A percentile compares a stretch with the other conserved stretches of the same genome.
phyloP scores from a whole-genome alignment of 352 stramenopile genomes.

The Phytophthora meadii region DNA sequence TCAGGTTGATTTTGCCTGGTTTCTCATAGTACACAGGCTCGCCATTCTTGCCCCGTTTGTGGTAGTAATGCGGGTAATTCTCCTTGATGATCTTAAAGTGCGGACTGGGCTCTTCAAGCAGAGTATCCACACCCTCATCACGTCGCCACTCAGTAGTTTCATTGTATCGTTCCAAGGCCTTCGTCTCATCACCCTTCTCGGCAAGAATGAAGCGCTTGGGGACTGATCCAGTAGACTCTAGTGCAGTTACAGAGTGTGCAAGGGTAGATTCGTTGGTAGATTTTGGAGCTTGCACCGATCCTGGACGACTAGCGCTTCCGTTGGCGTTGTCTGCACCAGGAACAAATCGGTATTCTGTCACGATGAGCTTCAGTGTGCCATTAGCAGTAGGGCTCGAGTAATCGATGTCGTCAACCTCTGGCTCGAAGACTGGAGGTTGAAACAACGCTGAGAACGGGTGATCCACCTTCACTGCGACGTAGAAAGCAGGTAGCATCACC shows the following conservation, averaged over 20 bases:
- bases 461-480: constrained; percentile 76
- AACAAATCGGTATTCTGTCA: constrained; percentile 76
- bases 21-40: constrained; percentile 91
- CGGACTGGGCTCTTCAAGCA: constrained; percentile 70
- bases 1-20: constrained; percentile 87
- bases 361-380: constrained; percentile 75
- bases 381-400: constrained; percentile 26
- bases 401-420: constrained; percentile 29
- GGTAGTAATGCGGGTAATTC: constrained; percentile 93
- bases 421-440: constrained; percentile 40
- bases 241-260: constrained; percentile 31
- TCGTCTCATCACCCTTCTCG: constrained; percentile 78
- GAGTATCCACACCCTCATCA: constrained; percentile 80
- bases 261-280: constrained; percentile 4
- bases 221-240: constrained; percentile 43
- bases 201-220: constrained; percentile 76
- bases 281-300: constrained; percentile 12
- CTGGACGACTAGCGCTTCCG: constrained; percentile 29
- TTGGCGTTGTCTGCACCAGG: constrained; percentile 22
- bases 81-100: constrained; percentile 90
- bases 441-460: constrained; percentile 77
- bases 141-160: constrained; percentile 81
- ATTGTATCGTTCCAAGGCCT: constrained; percentile 72
- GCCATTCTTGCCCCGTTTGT: constrained; percentile 81
- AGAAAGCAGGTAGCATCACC: constrained; percentile 68